These are phyloP conservation scores for Stenocarpella maydis DNA, from an alignment of 2,329 filamentous ascomycete genomes.

Conservation along the genomic window DNA sequence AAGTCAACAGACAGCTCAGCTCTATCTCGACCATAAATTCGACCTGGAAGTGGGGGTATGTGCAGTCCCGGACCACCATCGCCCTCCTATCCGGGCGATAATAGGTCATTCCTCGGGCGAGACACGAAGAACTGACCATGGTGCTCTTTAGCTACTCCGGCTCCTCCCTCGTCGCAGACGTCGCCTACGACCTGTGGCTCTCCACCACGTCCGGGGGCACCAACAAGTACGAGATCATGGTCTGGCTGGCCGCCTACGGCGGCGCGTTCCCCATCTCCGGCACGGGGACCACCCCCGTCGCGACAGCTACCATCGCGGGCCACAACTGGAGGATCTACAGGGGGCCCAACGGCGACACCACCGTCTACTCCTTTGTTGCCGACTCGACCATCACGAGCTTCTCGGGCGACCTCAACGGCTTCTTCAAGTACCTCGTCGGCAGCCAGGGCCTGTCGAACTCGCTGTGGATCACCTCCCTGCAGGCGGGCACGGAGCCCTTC, in stretches of 20 bases:
- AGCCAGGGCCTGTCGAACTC: conserved; percentile 55
- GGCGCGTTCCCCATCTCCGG: conserved; percentile 65
- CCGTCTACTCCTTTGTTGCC: conserved; percentile 64
- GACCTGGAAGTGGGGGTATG: conserved; percentile 50
- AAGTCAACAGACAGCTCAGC: conserved; percentile 45
- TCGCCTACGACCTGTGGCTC: conserved; percentile 69
- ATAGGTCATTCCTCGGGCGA: too few relatives aligned
- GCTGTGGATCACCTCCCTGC: conserved; percentile 62
- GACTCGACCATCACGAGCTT: conserved; percentile 56
- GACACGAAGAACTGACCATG: not conserved
- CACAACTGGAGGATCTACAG: conserved; percentile 64
- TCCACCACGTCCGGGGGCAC: conserved; percentile 51
- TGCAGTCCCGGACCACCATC: not conserved
- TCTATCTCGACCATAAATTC: conserved; percentile 47
- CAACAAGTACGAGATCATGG: conserved; percentile 69
- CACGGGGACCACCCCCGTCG: conserved; percentile 57
- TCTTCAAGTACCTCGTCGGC: conserved; percentile 62
- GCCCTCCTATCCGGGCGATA: not conserved
- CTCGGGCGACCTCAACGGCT: conserved; percentile 63
- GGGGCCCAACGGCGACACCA: conserved; percentile 64
- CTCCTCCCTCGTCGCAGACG: conserved; percentile 56
- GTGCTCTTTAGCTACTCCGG: conserved; percentile 43
- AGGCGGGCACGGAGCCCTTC: conserved; percentile 66
- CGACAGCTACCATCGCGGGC: conserved; percentile 61
- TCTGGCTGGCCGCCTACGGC: conserved; percentile 67